Evolutionary conservation across 1,139 yeast species (phyloP), one percentile per base, ranked within the genome.

Genomic region (Candida labiduridarum): DNA sequence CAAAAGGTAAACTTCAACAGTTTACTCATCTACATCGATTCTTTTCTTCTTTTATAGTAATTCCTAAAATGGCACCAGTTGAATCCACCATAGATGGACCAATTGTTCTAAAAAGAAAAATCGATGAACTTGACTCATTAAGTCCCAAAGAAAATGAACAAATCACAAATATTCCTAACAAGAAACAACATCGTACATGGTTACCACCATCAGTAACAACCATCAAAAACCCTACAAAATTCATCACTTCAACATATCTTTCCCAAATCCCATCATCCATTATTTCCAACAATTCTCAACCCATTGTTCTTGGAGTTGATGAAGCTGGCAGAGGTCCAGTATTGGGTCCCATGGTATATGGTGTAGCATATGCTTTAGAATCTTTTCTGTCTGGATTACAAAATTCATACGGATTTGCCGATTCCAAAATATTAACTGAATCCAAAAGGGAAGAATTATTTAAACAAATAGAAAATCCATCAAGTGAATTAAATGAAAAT

Each of bases 281-380:
- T 10, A 25, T 29, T 15, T 50, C 55, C 19, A 55, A 62, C 36
- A 53, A 59, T 5, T 38, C 53, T 3, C 64, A 59, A 10, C 61
- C 69, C 0, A 69, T 76, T 2, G 82, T 90, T 1, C 68, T 94
- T 12, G 99, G 99, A 3, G 96, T 94, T 1, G 99, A 94, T 65
- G 99, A 94, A 66, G 99, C 99, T 0, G 99, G 99, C 0, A 78
- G 99, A 56, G 99, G 99, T 0, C 99, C 99, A 0, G 97, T 95
- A 0, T 63, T 94, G 48, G 96, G 99, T 0, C 96, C 98, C 0
- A 95, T 94, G 99, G 99, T 95, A 1, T 94, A 94, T 61, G 96
- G 96, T 1, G 74, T 90, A 2, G 84, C 96, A 2, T 94, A 90
- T 63, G 85, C 96, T 58, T 69, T 84, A 15, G 76, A 77, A 46